phyloP scores from a whole-genome alignment of 805 yeast species.

The Candida mattraensis region DNA sequence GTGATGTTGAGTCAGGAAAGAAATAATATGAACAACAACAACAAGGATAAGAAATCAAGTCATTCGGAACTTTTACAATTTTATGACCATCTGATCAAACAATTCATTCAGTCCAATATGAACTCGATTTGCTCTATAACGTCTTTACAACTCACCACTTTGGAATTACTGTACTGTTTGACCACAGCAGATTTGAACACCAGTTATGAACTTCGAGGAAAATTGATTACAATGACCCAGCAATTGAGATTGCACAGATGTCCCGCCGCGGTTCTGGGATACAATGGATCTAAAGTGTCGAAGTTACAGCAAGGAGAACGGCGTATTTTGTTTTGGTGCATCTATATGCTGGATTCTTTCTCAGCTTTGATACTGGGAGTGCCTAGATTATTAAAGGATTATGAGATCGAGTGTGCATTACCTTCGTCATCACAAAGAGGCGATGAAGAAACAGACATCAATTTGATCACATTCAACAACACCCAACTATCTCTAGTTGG shows the following conservation, averaged over 20 bases:
- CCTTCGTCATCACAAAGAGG: conserved; percentile 49
- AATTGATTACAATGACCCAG: conserved; percentile 79
- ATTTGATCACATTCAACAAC: conserved; percentile 59
- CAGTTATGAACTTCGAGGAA: conserved; percentile 73
- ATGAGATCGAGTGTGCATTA: conserved; percentile 81
- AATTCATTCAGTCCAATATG: conserved; percentile 60
- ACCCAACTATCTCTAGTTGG: conserved; percentile 64
- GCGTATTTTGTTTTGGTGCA: conserved; percentile 81
- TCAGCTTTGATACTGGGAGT: conserved; percentile 77
- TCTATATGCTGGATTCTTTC: conserved; percentile 73
- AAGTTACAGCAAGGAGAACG: conserved; percentile 79
- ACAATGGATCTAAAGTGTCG: conserved; percentile 63
- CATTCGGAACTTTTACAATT: conserved; percentile 42
- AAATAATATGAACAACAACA: conserved; percentile 19
- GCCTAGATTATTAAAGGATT: conserved; percentile 76
- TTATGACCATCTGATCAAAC: conserved; percentile 61
- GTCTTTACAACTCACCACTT: conserved; percentile 64
- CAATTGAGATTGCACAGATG: conserved; percentile 83
- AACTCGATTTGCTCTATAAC: conserved; percentile 62
- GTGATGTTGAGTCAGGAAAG: conserved; percentile 45
- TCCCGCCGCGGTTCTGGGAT: conserved; percentile 75
- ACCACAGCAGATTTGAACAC: conserved; percentile 73
- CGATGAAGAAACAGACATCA: conserved; percentile 46
- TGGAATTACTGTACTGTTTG: conserved; percentile 69
- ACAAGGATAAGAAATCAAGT: conserved; percentile 14